Percentiles rank a stretch among this genome's conserved stretches.
phyloP scores from a whole-genome alignment of 495 filamentous ascomycete species.

The Xeromyces bisporus region DNA sequence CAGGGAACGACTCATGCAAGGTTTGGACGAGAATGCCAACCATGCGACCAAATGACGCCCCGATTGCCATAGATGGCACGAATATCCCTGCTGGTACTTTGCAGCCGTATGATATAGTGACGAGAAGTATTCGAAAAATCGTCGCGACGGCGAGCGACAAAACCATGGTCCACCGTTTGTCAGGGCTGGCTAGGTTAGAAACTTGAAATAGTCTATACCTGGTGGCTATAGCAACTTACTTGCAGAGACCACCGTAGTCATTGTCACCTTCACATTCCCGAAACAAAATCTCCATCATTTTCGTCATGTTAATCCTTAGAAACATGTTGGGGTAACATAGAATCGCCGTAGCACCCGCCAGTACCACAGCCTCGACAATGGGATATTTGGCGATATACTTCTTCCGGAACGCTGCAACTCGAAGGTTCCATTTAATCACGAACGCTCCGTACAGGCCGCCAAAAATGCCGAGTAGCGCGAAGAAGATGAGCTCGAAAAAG shows the following conservation, averaged over 20 bases:
- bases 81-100: constrained; percentile 97
- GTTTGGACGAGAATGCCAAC: constrained; percentile 90
- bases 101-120: constrained; percentile 95
- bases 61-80: constrained; percentile 94
- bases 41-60: constrained; percentile 82
- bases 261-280: constrained; percentile 84
- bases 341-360: constrained; percentile 70
- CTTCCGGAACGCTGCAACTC: constrained; percentile 83
- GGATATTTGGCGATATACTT: constrained; percentile 78
- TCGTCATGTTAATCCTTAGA: constrained; percentile 93
- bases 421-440: constrained; percentile 96
- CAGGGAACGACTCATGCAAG: constrained; percentile 66
- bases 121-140: constrained; percentile 60
- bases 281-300: constrained; percentile 97
- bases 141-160: constrained; percentile 68
- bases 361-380: constrained; percentile 69
- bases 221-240: constrained; percentile 29
- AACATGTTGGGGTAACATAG: constrained; percentile 96
- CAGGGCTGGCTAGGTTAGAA: constrained; percentile 21
- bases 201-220: neutral
- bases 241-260: constrained; percentile 85
- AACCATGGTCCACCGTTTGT: constrained; percentile 64
- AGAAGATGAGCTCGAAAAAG: constrained; percentile 91
- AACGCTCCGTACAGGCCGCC: constrained; percentile 93
- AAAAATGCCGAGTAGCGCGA: constrained; percentile 79